Percentiles rank a stretch among this genome's conserved stretches.
Conservation (phyloP, 225 moss, liverwort and hornwort species). For the Asterella californica region DNA sequence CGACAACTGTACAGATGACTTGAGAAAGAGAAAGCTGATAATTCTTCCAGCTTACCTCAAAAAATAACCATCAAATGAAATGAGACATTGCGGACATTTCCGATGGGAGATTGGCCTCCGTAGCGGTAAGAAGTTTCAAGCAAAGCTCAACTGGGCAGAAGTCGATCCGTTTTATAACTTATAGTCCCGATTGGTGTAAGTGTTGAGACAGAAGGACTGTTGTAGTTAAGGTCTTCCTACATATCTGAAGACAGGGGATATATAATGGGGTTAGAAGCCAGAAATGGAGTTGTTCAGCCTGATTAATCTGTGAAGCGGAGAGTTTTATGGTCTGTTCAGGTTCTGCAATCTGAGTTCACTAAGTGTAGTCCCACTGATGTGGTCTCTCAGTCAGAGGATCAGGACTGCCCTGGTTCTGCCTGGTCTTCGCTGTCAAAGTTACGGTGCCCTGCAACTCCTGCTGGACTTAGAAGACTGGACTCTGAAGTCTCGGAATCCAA, state of each 20-base stretch:
- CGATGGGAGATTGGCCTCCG: no score
- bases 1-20: no score
- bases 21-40: no score
- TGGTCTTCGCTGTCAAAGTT: background rate
- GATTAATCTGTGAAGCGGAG: no score
- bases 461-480: background rate
- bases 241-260: background rate
- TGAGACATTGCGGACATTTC: no score
- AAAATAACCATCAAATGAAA: no score
- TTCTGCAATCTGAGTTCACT: background rate
- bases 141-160: no score
- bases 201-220: background rate
- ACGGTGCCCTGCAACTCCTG: background rate
- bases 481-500: background rate
- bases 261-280: background rate
- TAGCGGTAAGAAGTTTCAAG: no score
- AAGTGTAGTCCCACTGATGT: background rate
- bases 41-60: no score
- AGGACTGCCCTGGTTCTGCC: background rate
- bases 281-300: background rate
- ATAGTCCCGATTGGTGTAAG: background rate
- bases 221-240: background rate
- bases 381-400: background rate
- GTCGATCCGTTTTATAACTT: background rate
- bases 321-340: constrained; percentile 20